A percentile compares a stretch with the other conserved stretches of the same genome.
phyloP scores from a whole-genome alignment of 2,329 filamentous ascomycete species.

The Ceratocystis cubensis region DNA sequence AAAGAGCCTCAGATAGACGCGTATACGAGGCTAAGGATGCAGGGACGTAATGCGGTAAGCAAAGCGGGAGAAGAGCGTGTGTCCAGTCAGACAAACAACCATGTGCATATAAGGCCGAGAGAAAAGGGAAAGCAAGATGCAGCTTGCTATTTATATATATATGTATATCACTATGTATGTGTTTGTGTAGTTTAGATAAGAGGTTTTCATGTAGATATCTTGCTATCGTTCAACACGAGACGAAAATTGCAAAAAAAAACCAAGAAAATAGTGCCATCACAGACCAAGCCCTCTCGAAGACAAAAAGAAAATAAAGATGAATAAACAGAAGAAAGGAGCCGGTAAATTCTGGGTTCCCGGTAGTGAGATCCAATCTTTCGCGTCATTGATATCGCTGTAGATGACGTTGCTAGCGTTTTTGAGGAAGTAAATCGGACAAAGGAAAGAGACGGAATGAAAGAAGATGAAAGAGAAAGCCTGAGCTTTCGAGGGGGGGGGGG shows the following conservation, averaged over 20 bases:
- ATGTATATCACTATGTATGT: neutral
- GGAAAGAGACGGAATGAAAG: neutral
- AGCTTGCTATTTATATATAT: neutral
- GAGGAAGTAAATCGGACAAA: neutral
- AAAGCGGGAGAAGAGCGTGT: neutral
- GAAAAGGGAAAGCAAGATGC: neutral
- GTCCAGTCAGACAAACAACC: too few relatives aligned
- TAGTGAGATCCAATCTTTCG: neutral
- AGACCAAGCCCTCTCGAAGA: neutral
- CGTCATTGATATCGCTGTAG: neutral
- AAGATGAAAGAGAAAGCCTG: neutral
- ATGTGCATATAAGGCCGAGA: neutral
- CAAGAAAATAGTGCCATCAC: neutral
- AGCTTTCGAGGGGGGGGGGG: neutral
- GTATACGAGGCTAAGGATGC: neutral
- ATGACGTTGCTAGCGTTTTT: neutral
- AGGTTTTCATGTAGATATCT: neutral
- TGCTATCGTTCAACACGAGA: too few relatives aligned
- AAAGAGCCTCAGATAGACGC: neutral
- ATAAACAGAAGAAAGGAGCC: conserved; percentile 10
- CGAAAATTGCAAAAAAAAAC: neutral
- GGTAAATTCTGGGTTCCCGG: conserved; percentile 10
- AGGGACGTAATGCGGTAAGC: neutral
- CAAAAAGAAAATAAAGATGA: neutral
- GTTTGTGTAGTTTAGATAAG: conserved; percentile 3